Base-by-base conservation (phyloP, 495 filamentous ascomycete species). In the Pyrenopolyporus hunteri region DNA sequence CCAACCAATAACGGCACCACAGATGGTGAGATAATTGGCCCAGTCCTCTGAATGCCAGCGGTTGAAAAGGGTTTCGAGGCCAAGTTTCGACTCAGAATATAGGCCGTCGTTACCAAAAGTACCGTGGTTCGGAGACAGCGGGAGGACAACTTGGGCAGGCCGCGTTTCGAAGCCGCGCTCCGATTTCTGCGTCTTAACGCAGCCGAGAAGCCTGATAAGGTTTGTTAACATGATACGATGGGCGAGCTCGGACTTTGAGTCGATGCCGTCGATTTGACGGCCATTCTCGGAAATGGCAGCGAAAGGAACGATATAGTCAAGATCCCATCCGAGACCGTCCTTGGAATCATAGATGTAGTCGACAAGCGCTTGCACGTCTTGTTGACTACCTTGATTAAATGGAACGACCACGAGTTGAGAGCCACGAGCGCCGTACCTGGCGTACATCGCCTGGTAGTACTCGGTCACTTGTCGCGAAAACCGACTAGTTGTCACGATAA, bases 171-270 rank as follows among this genome's bases (percentile, higher is more conserved):
- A 95, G 59, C 93, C 93, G 57, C 89, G 87, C 35, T 84, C 77
- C 32, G 86, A 83, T 80, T 99, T 98, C 71, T 97, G 89, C 2
- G 87, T 74, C 81, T 97, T 99, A 73, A 99, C 87, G 61, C 78
- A 85, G 49, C 94, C 94, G 48, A 99, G 83, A 37, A 99, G 86
- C 45, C 94, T 88, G 47, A 98, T 82, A 1, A 98, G 80, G 70
- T 99, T 99, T 56, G 94, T 99, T 76, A 99, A 80, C 94, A 99
- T 99, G 77, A 99, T 97, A 51, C 94, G 91, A 73, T 98, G 95
- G 58, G 95, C 95, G 58, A 98, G 86, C 79, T 99, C 94, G 1
- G 95, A 98, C 77, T 96, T 96, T 54, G 92, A 97, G 78, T 99
- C 94, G 60, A 99, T 91, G 62, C 86, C 88, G 69, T 98, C 94